Percentiles rank a stretch among this genome's conserved stretches.
phyloP scores from a whole-genome alignment of 257 asterid genomes.

The Rhazya stricta region DNA sequence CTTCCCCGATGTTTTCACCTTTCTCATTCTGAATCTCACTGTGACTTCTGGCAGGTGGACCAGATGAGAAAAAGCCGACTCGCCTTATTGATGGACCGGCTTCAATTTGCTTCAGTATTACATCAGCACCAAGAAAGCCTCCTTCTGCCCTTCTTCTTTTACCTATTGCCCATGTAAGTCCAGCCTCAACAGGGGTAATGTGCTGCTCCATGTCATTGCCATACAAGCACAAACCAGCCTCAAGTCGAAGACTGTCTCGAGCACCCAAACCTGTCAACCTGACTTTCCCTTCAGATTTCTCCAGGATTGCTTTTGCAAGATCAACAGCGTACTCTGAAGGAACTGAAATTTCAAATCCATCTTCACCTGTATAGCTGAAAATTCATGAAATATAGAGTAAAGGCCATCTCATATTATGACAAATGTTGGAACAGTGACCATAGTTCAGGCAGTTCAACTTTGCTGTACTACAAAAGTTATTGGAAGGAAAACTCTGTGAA shows the following conservation, averaged over 20 bases:
- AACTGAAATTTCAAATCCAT: conserved; percentile 95
- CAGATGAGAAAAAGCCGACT: conserved; percentile 74
- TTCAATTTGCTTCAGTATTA: conserved; percentile 74
- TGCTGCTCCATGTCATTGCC: conserved; percentile 99
- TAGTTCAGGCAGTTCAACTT: background rate
- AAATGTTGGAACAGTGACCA: background rate
- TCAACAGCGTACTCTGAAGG: conserved; percentile 87
- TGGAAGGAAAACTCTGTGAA: background rate
- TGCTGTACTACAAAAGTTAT: background rate
- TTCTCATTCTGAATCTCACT: conserved; percentile 81
- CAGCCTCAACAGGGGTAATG: conserved; percentile 90
- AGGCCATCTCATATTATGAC: background rate
- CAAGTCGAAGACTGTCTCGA: conserved; percentile 96
- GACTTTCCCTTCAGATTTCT: conserved; percentile 84
- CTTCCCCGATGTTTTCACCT: conserved; percentile 78
- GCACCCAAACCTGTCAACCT: conserved; percentile 88
- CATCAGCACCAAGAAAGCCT: conserved; percentile 91
- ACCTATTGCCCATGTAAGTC: conserved; percentile 96
- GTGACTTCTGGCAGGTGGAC: conserved; percentile 94
- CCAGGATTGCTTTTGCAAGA: conserved; percentile 87
- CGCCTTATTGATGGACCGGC: conserved; percentile 78
- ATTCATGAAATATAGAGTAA: conserved; percentile 17
- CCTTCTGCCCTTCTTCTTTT: conserved; percentile 97
- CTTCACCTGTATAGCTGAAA: conserved; percentile 95
- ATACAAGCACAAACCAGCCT: conserved; percentile 89